A percentile compares a stretch with the other conserved stretches of the same genome.
Conservation (phyloP, 2,329 filamentous ascomycete species). For the Phialocephala subalpina region DNA sequence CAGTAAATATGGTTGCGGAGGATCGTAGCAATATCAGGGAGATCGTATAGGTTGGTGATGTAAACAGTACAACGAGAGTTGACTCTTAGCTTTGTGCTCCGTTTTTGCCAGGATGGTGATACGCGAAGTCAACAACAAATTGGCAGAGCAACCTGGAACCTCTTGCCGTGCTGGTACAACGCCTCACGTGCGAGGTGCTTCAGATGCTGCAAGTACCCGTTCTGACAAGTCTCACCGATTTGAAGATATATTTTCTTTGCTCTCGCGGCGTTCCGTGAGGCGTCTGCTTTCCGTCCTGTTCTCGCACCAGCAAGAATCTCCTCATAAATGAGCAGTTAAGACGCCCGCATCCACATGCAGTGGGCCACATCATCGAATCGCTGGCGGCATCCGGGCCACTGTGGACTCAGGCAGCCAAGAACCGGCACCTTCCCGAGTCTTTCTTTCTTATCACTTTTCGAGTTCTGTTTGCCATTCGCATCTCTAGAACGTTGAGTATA, state of each 20-base stretch:
- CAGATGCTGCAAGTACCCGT: background rate
- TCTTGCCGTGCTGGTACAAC: background rate
- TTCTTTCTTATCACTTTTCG: background rate
- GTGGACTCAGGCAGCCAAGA: background rate
- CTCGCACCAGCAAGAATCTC: background rate
- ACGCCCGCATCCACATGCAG: too few species aligned
- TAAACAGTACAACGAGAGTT: conserved; percentile 25
- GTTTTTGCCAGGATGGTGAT: conserved; percentile 5
- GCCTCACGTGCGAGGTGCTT: background rate
- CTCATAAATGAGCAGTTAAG: background rate
- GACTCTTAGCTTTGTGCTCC: conserved; percentile 15
- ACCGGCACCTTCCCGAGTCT: background rate
- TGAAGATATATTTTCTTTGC: background rate
- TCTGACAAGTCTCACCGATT: background rate
- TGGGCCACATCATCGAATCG: too few species aligned
- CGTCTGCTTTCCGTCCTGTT: background rate
- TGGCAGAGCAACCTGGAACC: conserved; percentile 9
- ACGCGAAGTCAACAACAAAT: background rate
- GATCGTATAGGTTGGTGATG: conserved; percentile 9
- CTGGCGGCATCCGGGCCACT: background rate
- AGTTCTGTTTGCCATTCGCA: background rate
- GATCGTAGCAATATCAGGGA: background rate
- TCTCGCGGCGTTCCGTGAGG: background rate
- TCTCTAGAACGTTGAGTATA: background rate
- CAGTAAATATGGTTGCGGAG: background rate